Base-by-base conservation (phyloP, 2,329 filamentous ascomycete species). In the Plectosphaerella cucumerina region DNA sequence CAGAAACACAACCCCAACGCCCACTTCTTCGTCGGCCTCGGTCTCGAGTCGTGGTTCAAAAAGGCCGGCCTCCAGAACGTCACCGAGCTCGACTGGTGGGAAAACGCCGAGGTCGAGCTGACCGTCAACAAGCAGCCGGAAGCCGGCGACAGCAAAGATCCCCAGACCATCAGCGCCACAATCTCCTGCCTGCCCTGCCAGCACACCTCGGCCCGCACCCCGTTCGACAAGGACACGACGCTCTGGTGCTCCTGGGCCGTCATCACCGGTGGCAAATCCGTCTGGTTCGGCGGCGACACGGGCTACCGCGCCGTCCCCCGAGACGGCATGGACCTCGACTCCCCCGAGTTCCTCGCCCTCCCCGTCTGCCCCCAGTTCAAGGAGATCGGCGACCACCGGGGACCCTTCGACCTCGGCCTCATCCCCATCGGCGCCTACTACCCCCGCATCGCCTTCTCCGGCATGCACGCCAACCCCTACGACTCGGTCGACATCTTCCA, bases 61-160 rank as follows among this genome's bases (percentile, higher is more conserved):
- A 71, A 76, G 4, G 77, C 76, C 22, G 90, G 89, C 1, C 81
- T 96, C 49, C 57, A 79, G 2, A 89, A 90, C 53, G 86, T 93
- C 42, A 95, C 90, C 0, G 92, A 97, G 71, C 68, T 97, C 61
- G 93, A 97, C 70, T 97, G 93, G 93, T 97, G 93, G 93, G 86
- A 96, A 59, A 86, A 89, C 56, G 79, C 84, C 6, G 85, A 93
- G 45, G 68, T 96, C n/a, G 82, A 73, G 0, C 70, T 96, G 22
- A 75, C 79, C 14, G 64, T 54, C 69, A 6, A 60, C 61, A 10
- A 58, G 59, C 52, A 63, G 49, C 60, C 57, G 57, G 59, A 66
- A 60, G 53, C 60, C 49, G 39, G 51, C 26, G 57, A 56, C 50
- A 56, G 57, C n/a, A 53, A 56, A 9, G 59, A 64, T 4, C 59